Conservation (phyloP, 495 filamentous ascomycete genomes). For the Penicillium daleae region DNA sequence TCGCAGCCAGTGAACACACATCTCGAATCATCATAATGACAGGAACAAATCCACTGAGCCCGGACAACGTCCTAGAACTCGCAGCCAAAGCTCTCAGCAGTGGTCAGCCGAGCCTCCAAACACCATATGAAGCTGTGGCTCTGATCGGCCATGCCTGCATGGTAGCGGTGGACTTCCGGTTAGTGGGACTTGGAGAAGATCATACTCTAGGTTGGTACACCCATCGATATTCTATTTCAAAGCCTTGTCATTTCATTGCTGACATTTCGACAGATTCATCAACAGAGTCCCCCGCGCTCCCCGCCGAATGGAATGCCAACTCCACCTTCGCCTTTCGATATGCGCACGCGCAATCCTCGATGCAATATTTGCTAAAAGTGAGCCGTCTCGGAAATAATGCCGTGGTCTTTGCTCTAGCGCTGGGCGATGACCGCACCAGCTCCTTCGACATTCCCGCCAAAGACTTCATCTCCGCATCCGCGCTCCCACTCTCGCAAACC, state of each 20-base stretch:
- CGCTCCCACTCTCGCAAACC: conserved; percentile 55
- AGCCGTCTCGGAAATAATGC: conserved; percentile 82
- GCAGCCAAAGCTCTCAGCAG: conserved; percentile 38
- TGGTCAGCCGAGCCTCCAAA: conserved; percentile 61
- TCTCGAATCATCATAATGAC: conserved; percentile 26
- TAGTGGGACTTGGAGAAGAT: conserved; percentile 83
- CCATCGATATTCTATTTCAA: too few relatives aligned
- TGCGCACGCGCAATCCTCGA: conserved; percentile 83
- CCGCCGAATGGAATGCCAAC: conserved; percentile 75
- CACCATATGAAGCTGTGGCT: conserved; percentile 81
- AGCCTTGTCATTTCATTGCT: conserved; percentile 8
- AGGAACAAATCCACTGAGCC: conserved; percentile 25
- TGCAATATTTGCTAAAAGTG: conserved; percentile 81
- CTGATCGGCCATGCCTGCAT: conserved; percentile 86
- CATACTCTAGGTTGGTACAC: conserved; percentile 60
- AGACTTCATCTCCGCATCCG: conserved; percentile 73
- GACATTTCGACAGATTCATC: conserved; percentile 44
- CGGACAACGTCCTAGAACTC: conserved; percentile 40
- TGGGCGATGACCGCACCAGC: conserved; percentile 79
- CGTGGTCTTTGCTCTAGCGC: conserved; percentile 75
- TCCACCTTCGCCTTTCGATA: conserved; percentile 81
- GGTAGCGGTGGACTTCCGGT: conserved; percentile 75
- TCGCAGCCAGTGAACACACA: background rate
- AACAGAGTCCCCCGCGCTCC: conserved; percentile 62
- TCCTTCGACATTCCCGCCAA: conserved; percentile 73